phyloP scores from a whole-genome alignment of 1,139 yeast species.

The Nadsonia starkeyi-henricii region DNA sequence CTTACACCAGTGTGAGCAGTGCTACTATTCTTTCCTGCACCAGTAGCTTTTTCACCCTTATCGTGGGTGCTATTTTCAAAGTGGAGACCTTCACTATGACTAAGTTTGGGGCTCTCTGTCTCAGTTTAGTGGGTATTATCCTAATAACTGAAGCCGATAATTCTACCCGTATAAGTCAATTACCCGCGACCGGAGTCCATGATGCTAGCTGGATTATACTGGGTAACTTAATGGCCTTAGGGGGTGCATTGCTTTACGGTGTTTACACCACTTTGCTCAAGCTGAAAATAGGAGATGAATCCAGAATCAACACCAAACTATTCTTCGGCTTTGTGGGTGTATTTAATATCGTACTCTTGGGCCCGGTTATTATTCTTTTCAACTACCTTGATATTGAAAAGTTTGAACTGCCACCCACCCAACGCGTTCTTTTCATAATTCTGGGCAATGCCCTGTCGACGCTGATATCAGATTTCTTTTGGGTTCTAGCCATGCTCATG shows the following conservation, averaged over 20 bases:
- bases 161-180: not conserved
- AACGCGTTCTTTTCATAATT: constrained; percentile 40
- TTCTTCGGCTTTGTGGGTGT: constrained; percentile 93
- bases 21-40: constrained; percentile 89
- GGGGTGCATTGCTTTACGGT: constrained; percentile 81
- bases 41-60: constrained; percentile 78
- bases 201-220: constrained; percentile 28
- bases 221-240: constrained; percentile 69
- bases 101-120: constrained; percentile 54
- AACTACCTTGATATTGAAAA: constrained; percentile 50
- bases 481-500: constrained; percentile 90
- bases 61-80: constrained; percentile 61
- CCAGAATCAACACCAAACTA: constrained; percentile 64
- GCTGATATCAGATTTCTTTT: constrained; percentile 76
- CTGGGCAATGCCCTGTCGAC: constrained; percentile 60
- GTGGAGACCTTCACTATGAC: constrained; percentile 54
- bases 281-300: constrained; percentile 54
- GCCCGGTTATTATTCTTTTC: constrained; percentile 68
- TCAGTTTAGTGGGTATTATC: constrained; percentile 67
- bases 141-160: constrained; percentile 49
- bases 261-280: constrained; percentile 81
- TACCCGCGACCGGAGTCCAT: not conserved
- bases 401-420: constrained; percentile 53
- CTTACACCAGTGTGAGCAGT: constrained; percentile 82
- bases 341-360: constrained; percentile 56